Percentiles rank a stretch among this genome's conserved stretches.
These are phyloP conservation scores for Pseudoturritis turrita DNA, from an alignment of 345 rosid genomes.

Conservation along the genomic window DNA sequence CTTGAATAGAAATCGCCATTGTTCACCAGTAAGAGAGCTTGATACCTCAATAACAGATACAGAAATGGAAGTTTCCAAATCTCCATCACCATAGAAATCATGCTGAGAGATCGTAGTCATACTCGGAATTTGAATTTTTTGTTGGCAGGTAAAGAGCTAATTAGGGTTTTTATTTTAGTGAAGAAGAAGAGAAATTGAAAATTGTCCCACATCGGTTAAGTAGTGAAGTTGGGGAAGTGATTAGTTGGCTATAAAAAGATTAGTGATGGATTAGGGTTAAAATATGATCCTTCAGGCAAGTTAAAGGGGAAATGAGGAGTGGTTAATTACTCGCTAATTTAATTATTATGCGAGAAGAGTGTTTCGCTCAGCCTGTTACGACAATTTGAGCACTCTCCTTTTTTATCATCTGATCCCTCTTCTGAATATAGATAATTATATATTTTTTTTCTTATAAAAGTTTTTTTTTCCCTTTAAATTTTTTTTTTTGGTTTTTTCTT, in stretches of 20 bases:
- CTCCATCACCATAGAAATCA: constrained; percentile 40
- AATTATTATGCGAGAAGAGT: constrained; percentile 1
- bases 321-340: neutral
- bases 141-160: neutral
- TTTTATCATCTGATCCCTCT: constrained; percentile 9
- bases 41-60: constrained; percentile 71
- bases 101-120: constrained; percentile 60
- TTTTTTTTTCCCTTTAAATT: no score
- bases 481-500: neutral
- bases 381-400: constrained; percentile 10
- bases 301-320: constrained; percentile 13
- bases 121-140: neutral
- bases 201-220: neutral
- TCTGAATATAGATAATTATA: no score
- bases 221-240: neutral
- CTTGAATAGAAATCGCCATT: neutral
- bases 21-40: neutral
- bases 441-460: no score
- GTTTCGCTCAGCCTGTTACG: constrained; percentile 20
- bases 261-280: rapidly evolving
- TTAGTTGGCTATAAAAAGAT: neutral
- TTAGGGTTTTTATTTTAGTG: neutral
- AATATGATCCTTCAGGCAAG: constrained; percentile 12
- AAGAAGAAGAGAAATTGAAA: neutral
- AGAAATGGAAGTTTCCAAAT: constrained; percentile 37